A percentile compares a stretch with the other conserved stretches of the same genome.
Evolutionary conservation across 345 rosid species (phyloP).

Genomic region (rapeseed (Brassica napus)): DNA sequence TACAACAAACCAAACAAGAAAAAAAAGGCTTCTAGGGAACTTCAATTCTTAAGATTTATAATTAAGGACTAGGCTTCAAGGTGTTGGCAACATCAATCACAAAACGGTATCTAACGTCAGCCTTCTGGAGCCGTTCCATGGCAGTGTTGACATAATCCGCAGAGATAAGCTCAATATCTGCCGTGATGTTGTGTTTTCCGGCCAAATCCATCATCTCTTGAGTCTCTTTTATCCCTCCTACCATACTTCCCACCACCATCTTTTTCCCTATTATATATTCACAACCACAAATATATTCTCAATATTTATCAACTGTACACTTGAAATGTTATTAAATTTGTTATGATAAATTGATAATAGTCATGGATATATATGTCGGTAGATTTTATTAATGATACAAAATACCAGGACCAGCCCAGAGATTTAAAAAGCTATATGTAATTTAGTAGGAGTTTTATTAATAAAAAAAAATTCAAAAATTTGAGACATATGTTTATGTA

Average conservation of each 20-base stretch:
- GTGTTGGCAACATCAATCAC: conserved; percentile 62
- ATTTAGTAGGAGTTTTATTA: background rate
- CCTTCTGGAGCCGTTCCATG: conserved; percentile 45
- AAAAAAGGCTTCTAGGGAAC: background rate
- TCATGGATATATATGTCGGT: background rate
- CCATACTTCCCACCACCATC: conserved; percentile 44
- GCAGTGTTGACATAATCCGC: conserved; percentile 57
- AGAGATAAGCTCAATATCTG: conserved; percentile 58
- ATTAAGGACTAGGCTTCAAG: conserved; percentile 37
- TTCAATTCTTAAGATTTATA: background rate
- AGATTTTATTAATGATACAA: background rate
- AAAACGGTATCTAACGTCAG: conserved; percentile 58
- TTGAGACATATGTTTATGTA: background rate
- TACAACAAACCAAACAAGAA: conserved; percentile 15
- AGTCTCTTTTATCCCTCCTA: conserved; percentile 62
- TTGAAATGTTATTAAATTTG: background rate
- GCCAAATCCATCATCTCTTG: conserved; percentile 61
- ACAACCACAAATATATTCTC: background rate
- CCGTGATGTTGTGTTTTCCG: conserved; percentile 46
- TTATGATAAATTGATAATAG: background rate
- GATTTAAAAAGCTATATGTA: background rate
- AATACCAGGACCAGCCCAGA: background rate
- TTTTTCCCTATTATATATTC: conserved; percentile 44
- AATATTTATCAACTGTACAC: background rate
- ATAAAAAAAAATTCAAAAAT: too few relatives aligned